Conservation (phyloP, 2,329 filamentous ascomycete species). For the Keithomyces neogunnii region DNA sequence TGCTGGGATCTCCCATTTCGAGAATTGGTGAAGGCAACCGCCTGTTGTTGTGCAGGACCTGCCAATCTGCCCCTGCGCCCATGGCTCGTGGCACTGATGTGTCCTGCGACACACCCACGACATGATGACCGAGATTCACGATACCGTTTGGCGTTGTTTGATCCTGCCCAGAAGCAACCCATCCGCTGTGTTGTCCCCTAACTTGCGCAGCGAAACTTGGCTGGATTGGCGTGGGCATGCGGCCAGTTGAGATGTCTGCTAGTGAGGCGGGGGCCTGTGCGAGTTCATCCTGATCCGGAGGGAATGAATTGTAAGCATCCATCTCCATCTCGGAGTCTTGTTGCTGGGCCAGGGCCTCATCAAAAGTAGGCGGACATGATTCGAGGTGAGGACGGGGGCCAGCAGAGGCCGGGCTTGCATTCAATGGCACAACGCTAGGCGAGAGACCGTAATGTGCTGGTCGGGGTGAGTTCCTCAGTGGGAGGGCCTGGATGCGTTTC, state of each 20-base stretch:
- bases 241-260: conserved; percentile 24
- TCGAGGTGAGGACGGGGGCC: conserved; percentile 21
- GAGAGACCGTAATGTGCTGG: conserved; percentile 19
- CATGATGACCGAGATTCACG: conserved; percentile 31
- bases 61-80: conserved; percentile 39
- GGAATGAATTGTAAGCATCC: conserved; percentile 18
- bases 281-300: conserved; percentile 13
- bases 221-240: conserved; percentile 53
- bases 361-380: conserved; percentile 21
- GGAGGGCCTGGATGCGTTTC: conserved; percentile 48
- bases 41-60: conserved; percentile 42
- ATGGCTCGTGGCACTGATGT: conserved; percentile 41
- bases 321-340: conserved; percentile 41
- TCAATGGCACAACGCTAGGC: conserved; percentile 29
- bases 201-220: conserved; percentile 48
- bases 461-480: conserved; percentile 37
- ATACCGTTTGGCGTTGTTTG: conserved; percentile 27
- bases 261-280: not conserved
- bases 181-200: conserved; percentile 41
- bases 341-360: conserved; percentile 10
- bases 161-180: conserved; percentile 16
- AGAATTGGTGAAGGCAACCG: conserved; percentile 53
- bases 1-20: conserved; percentile 41
- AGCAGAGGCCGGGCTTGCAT: conserved; percentile 31
- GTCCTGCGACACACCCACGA: conserved; percentile 30